Evolutionary conservation across 2,329 filamentous ascomycete species (phyloP).

Genomic region (Cladosporium phlei): DNA sequence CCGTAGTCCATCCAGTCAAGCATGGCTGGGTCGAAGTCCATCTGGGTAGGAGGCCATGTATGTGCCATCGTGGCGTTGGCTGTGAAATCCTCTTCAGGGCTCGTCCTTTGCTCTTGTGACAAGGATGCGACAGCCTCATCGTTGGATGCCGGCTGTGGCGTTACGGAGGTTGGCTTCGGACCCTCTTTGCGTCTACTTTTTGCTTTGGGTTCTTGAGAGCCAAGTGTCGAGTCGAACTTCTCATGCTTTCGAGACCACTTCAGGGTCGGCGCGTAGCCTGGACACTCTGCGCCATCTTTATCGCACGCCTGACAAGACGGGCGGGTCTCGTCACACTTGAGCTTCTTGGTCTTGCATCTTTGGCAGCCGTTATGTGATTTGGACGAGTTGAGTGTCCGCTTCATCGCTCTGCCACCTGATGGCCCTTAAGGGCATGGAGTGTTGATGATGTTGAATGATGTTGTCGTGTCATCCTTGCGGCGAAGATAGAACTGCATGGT

Average conservation of each 20-base stretch:
- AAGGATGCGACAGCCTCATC: background rate
- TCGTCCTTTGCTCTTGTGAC: background rate
- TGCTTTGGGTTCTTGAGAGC: background rate
- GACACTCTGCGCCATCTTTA: constrained; percentile 40
- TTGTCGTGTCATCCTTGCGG: no score
- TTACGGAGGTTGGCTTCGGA: constrained; percentile 5
- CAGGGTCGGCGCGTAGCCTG: constrained; percentile 44
- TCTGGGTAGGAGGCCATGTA: background rate
- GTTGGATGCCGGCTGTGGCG: constrained; percentile 10
- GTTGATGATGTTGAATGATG: no score
- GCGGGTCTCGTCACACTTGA: constrained; percentile 43
- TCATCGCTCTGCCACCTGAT: background rate
- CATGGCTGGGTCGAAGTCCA: constrained; percentile 9
- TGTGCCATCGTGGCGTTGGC: background rate
- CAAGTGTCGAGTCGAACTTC: constrained; percentile 34
- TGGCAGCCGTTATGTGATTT: constrained; percentile 27
- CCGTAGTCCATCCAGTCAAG: constrained; percentile 9
- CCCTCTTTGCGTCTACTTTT: constrained; percentile 6
- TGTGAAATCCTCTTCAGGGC: background rate
- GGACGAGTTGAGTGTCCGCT: constrained; percentile 26
- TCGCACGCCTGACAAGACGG: constrained; percentile 42
- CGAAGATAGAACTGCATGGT: no score
- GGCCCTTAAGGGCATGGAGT: no score
- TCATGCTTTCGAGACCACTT: constrained; percentile 49
- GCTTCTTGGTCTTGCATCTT: constrained; percentile 11